phyloP scores from a whole-genome alignment of 2,329 filamentous ascomycete species.

The Trichoderma atrobrunneum region DNA sequence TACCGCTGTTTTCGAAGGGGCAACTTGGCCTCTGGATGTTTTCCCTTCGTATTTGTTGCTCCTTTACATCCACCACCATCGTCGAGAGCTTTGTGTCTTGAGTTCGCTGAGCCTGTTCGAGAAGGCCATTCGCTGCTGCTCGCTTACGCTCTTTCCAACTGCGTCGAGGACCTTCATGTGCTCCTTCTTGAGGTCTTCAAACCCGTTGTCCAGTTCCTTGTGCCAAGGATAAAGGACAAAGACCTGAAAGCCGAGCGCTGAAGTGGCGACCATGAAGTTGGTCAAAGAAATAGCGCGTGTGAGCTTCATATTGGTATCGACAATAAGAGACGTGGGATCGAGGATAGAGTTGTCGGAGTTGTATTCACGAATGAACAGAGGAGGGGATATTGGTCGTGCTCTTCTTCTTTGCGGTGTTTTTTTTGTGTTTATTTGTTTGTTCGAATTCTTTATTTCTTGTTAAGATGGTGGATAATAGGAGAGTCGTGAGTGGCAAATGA shows the following conservation, averaged over 20 bases:
- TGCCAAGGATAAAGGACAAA: conserved; percentile 11
- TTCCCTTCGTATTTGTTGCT: background rate
- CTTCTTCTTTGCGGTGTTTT: background rate
- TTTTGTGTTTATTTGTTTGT: background rate
- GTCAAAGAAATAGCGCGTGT: conserved; percentile 11
- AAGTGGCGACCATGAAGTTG: conserved; percentile 13
- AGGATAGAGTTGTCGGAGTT: background rate
- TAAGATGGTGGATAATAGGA: background rate
- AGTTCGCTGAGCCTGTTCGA: background rate
- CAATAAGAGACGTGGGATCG: background rate
- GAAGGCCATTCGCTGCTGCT: conserved; percentile 5
- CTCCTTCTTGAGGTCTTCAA: conserved; percentile 10
- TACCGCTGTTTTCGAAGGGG: background rate
- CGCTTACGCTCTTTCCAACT: background rate
- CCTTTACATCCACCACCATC: conserved; percentile 13
- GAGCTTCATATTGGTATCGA: background rate
- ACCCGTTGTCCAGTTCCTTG: conserved; percentile 3
- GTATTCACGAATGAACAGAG: background rate
- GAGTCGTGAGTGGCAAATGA: background rate
- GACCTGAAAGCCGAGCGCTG: conserved; percentile 12
- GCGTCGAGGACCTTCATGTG: conserved; percentile 8
- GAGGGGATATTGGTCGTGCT: background rate
- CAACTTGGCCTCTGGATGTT: background rate
- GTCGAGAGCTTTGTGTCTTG: conserved; percentile 1
- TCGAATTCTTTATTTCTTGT: background rate